Percentiles rank a stretch among this genome's conserved stretches.
Evolutionary conservation across 176 grass and related monocot genomes (phyloP).

Genomic region (Hyparrhenia diplandra): DNA sequence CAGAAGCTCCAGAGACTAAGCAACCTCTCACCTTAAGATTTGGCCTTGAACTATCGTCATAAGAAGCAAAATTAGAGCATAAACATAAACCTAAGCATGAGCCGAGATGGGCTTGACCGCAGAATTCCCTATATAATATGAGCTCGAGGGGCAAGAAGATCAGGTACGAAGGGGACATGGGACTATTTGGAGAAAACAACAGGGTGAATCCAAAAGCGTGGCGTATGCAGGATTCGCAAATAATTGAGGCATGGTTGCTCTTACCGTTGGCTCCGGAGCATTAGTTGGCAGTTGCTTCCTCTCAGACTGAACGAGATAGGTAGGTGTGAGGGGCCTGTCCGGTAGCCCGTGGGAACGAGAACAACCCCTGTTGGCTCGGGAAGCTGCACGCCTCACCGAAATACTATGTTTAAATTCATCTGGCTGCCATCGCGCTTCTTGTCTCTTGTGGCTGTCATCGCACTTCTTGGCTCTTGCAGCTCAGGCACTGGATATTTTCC

Average conservation of each 20-base stretch:
- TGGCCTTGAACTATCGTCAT: not conserved
- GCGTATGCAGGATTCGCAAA: slow-evolving; percentile 23
- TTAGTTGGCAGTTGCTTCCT: slow-evolving; percentile 26
- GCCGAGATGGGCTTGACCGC: slow-evolving; percentile 8
- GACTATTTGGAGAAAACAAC: slow-evolving; percentile 18
- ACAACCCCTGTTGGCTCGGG: not conserved
- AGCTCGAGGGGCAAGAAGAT: slow-evolving; percentile 13
- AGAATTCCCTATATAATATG: not conserved
- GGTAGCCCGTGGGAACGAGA: slow-evolving; percentile 17
- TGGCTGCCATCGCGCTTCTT: not conserved
- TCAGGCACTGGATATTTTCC: not conserved
- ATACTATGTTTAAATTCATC: not conserved
- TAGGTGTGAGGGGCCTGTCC: not conserved
- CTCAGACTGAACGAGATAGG: slow-evolving; percentile 27
- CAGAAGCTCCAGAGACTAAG: slow-evolving; percentile 23
- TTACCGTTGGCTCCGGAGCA: slow-evolving; percentile 30
- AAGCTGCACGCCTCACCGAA: slow-evolving; percentile 1
- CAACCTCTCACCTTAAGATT: slow-evolving; percentile 18
- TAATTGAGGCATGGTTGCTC: not conserved
- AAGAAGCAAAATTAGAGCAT: not conserved
- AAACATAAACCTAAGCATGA: slow-evolving; percentile 1
- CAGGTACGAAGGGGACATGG: slow-evolving; percentile 13
- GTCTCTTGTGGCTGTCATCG: not conserved
- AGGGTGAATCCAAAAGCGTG: slow-evolving; percentile 15
- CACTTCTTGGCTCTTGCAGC: not conserved